These are phyloP conservation scores for Patellaria atrata DNA, from an alignment of 495 filamentous ascomycete species.

Conservation along the genomic window DNA sequence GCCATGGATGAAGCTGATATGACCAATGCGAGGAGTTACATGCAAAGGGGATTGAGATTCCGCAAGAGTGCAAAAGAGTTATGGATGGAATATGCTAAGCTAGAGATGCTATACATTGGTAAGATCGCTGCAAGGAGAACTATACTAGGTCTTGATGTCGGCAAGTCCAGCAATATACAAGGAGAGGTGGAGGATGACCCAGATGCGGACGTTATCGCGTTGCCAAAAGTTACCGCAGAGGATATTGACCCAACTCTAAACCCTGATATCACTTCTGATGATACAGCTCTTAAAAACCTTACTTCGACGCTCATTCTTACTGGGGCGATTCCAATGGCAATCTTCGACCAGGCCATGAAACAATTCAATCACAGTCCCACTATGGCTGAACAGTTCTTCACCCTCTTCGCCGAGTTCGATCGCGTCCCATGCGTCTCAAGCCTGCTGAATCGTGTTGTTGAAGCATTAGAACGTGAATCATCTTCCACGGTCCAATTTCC, in stretches of 20 bases:
- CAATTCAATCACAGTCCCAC: conserved; percentile 49
- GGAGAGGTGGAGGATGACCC: conserved; percentile 26
- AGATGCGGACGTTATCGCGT: conserved; percentile 38
- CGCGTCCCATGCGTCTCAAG: conserved; percentile 45
- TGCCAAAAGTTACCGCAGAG: conserved; percentile 48
- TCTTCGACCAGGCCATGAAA: conserved; percentile 79
- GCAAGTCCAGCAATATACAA: conserved; percentile 23
- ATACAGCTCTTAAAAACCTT: conserved; percentile 44
- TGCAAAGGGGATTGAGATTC: conserved; percentile 79
- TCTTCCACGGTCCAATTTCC: conserved; percentile 44
- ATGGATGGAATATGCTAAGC: conserved; percentile 80
- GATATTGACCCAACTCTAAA: conserved; percentile 47
- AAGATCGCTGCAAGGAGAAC: conserved; percentile 59
- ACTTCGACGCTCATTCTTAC: conserved; percentile 66
- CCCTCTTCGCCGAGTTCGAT: conserved; percentile 56
- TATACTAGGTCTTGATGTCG: conserved; percentile 52
- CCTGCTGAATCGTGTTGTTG: conserved; percentile 65
- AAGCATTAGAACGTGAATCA: conserved; percentile 41
- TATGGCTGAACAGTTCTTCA: conserved; percentile 63
- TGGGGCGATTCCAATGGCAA: conserved; percentile 81
- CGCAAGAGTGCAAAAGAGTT: conserved; percentile 55
- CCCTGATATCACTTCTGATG: conserved; percentile 36
- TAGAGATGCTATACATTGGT: conserved; percentile 83
- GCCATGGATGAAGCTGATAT: conserved; percentile 74
- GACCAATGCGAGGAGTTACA: conserved; percentile 67